Conservation (phyloP, 805 yeast genomes). For the Maudiozyma bulderi region DNA sequence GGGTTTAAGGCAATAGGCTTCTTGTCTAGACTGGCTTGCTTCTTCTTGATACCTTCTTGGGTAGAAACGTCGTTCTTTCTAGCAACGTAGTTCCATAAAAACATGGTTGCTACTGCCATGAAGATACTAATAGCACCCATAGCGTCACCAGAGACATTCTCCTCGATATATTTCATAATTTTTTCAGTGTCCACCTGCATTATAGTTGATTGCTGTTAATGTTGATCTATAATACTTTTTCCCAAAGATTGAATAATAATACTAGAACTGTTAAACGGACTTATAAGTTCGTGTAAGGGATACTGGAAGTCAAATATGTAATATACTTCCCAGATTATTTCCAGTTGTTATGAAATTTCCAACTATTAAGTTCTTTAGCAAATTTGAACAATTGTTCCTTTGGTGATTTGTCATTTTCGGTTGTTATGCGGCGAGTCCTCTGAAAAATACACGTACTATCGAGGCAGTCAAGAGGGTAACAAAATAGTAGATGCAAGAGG, state of each 20-base stretch:
- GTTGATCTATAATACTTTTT: no score
- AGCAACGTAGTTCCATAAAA: slow-evolving; percentile 9
- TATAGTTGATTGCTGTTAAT: not conserved
- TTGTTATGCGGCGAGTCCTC: not conserved
- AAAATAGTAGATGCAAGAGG: not conserved
- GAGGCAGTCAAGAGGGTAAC: not conserved
- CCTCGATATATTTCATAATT: not conserved
- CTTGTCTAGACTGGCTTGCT: not conserved
- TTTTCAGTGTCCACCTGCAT: not conserved
- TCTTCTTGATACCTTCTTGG: not conserved
- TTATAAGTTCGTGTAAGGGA: no score
- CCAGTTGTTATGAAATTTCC: no score
- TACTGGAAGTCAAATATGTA: no score
- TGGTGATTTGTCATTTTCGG: not conserved
- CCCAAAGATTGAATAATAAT: not conserved
- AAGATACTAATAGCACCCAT: slow-evolving; percentile 11
- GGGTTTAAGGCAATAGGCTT: slow-evolving; percentile 16
- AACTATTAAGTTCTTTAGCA: no score
- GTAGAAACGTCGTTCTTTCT: not conserved
- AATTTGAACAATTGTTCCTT: no score
- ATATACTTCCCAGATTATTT: no score
- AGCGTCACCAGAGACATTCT: not conserved
- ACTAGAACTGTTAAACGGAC: no score
- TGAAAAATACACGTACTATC: not conserved
- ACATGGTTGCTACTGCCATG: slow-evolving; percentile 9